Evolutionary conservation across 2,329 filamentous ascomycete genomes (phyloP), one percentile per base, ranked within the genome.

Genomic region (Chaetomiaceae sp.): DNA sequence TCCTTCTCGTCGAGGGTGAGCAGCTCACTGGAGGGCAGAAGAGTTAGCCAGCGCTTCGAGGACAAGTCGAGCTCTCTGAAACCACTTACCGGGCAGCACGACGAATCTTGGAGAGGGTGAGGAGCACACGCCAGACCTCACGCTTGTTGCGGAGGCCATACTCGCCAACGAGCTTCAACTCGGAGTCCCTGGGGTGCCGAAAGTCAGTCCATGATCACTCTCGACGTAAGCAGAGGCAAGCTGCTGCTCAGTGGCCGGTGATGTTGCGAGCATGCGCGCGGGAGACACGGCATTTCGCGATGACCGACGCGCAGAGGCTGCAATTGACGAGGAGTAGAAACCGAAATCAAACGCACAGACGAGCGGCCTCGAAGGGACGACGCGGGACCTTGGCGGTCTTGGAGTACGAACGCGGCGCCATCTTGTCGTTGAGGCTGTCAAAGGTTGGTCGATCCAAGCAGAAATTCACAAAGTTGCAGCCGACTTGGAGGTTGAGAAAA

Each of bases 81-180:
- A 37, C 15, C 31, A 59, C 85, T 71, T 89, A 96, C 92, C 94
- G 94, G 76, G 94, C 94, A 87, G 94, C 94, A 96, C 94, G 94
- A 91, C 94, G 94, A 72, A 99, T 99, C 88, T 97, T 97, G 82
- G 94, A 97, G 74, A 99, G 88, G 72, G 92, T 96, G 78, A 99
- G 88, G 85, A 90, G 87, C 80, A 99, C 94, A 80, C 94, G 91
- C 94, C 94, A 99, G 75, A 99, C 94, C 85, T 99, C 94, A 84
- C 94, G 92, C 91, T 99, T 99, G 85, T 99, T 99, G 81, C 91
- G 89, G 71, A 99, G 90, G 81, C 94, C 94, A 84, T 95, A 99
- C 83, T 99, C 94, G 80, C 94, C 94, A 72, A 99, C 92, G 79
- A 94, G 88, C 89, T 99, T 99, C 79, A 99, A 82, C 83, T 99